phyloP scores from a whole-genome alignment of 305 asterid genomes.

The Fraxinus nigra region DNA sequence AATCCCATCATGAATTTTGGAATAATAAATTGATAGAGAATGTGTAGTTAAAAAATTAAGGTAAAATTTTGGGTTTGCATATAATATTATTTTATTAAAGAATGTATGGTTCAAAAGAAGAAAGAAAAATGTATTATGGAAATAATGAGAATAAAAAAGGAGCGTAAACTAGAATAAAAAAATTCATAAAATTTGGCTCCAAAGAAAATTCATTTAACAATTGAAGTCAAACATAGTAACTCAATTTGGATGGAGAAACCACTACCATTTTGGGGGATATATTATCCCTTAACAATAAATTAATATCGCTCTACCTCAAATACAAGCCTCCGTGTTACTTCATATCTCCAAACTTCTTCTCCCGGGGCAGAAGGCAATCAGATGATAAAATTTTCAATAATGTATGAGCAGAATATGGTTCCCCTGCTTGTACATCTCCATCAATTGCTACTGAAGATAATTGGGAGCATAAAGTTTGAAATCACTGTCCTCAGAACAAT shows the following conservation, averaged over 20 bases:
- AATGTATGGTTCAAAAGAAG: too few relatives aligned
- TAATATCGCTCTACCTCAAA: background rate
- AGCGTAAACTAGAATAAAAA: background rate
- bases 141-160: too few relatives aligned
- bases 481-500: background rate
- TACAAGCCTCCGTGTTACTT: background rate
- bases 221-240: background rate
- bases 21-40: too few relatives aligned
- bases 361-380: background rate
- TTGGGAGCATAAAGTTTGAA: background rate
- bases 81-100: too few relatives aligned
- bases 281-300: background rate
- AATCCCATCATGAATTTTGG: background rate
- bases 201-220: background rate
- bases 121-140: too few relatives aligned
- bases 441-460: background rate
- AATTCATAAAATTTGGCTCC: background rate
- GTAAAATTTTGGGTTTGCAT: too few relatives aligned
- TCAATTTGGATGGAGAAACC: background rate
- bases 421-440: background rate
- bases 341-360: background rate
- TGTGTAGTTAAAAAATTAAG: too few relatives aligned
- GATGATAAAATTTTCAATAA: background rate
- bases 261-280: background rate
- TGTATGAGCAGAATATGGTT: background rate